Base-by-base conservation (phyloP, 805 yeast genomes). In the Teunomyces cretensis region DNA sequence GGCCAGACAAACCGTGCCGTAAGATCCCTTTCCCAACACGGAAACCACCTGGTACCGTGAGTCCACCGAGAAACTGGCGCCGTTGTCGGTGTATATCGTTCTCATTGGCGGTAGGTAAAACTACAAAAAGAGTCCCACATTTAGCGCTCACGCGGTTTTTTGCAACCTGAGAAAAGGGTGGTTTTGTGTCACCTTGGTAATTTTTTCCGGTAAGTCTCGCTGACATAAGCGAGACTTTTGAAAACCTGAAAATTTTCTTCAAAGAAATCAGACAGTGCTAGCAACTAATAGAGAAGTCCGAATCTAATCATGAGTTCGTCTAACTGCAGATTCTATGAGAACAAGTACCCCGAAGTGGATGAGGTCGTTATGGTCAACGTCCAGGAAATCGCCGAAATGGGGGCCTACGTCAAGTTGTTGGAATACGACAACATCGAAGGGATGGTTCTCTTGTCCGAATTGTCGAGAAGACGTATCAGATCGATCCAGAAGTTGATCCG, bases 281-380 rank as follows among this genome's bases (percentile, higher is more conserved):
- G 38, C 38, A 35, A 22, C 36, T 14, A 6, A 15, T 11, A 16
- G 12, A 17, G n/a, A 33, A 15, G 22, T 22, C 22, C 17, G 36
- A 16, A 8, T 16, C 9, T 15, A 15, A 33, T 33, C 38, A 88
- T 88, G 96, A 84, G 91, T 61, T 81, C 88, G 33, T 84, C 96
- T 39, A 84, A 88, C 68, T 91, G 97, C 76, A 86, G 99, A 75
- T 94, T 86, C 73, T 94, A 94, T 68, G 99, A 92, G 72, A 94
- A 91, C 81, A 92, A 91, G 71, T 94, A 84, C 76, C 99, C 99
- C 49, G 99, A 94, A 72, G 96, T 94, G 61, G 99, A 94, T 58
- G 99, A 94, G 68, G 96, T 94, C 57, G 98, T 94, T 53, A 92
- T 94, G 96, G 99, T 94, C 64, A 94, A 94, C 70, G 99, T 94